Evolutionary conservation across 768 basidiomycete genomes (phyloP), one percentile per base, ranked within the genome.

Genomic region (Kondoa subrosea): DNA sequence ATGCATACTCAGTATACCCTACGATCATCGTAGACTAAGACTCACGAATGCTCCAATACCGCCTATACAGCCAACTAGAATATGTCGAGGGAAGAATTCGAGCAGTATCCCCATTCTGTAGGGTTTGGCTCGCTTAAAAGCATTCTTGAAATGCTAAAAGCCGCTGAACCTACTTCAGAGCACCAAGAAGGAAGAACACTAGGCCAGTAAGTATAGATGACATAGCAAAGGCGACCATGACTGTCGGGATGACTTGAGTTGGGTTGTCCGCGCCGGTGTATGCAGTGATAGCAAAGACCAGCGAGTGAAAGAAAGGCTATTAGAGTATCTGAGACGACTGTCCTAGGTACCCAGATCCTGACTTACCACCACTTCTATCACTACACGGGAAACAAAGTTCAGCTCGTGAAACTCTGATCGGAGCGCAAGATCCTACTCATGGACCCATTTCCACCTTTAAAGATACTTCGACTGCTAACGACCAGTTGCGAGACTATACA

Each of bases 21-120:
- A 50, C n/a, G 71, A n/a, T 73, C 82, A 21, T 67, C 72, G 88
- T 87, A 90, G 91, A 0, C 92, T 96, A 72, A 87, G 81, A 56
- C 96, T 83, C 59, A 99, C 80, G 77, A 97, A 99, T 8, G 86
- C 84, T 17, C 93, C 93, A 33, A 97, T 89, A n/a, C 93, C 92
- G 12, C 92, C 92, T 56, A 96, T 96, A 73, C 79, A 79, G 0
- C 92, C 92, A n/a, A 99, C 89, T 31, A 96, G 82, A 74, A 96
- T 95, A 74, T 95, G 91, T 16, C 93, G 81, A 21, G 93, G 93
- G 78, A 97, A 96, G 78, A 97, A 97, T 0, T 91, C 91, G 34
- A 95, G 86, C 8, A 97, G 78, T 3, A 83, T 81, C 1, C 93
- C 93, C 15, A 96, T 81, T 58, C 84, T 60, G 25, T 12, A 4